Base-by-base conservation (phyloP, 1,284 basidiomycete species). In the Sparassis latifolia region DNA sequence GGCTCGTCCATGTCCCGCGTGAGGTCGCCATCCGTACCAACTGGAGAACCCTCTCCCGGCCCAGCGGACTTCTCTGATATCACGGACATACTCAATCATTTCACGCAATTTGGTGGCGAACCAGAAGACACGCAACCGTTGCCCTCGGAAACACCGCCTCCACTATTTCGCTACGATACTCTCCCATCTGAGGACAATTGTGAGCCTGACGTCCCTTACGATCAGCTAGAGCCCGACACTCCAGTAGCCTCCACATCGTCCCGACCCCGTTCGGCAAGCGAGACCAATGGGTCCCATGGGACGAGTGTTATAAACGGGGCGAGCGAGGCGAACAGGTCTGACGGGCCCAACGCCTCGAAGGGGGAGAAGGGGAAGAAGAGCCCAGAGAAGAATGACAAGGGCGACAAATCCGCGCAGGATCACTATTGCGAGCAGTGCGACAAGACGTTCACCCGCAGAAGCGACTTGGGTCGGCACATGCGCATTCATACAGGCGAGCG, bases 401-500 rank as follows among this genome's bases (percentile, higher is more conserved):
- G 52, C 51, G 69, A 65, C 38, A 67, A 64, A 55, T 63, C 65
- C 10, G 56, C 60, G 32, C 58, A 61, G 33, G 51, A 54, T 5
- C 70, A 78, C 68, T 48, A 81, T 71, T 71, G 85, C 55, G 82
- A 83, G 35, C 73, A 81, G 46, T 91, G 88, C 59, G 72, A 74
- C 55, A 91, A 91, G 69, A 73, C 79, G 4, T 91, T 91, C 63
- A 84, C 81, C 38, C 79, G 88, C 37, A 76, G 80, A 52, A 89
- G 87, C 61, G 88, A 91, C 62, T 72, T 90, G 46, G 75, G 77
- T 39, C 80, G 89, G 40, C 90, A 94, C 64, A 85, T 82, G 74
- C 80, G 89, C 47, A 92, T 92, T 69, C 91, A 94, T 63, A 92
- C 91, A 0, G 92, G 91, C 32, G 91, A 94, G 66, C 80, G 90